Evolutionary conservation across 2,329 filamentous ascomycete genomes (phyloP).

Genomic region (Zasmidium citrigriseum): DNA sequence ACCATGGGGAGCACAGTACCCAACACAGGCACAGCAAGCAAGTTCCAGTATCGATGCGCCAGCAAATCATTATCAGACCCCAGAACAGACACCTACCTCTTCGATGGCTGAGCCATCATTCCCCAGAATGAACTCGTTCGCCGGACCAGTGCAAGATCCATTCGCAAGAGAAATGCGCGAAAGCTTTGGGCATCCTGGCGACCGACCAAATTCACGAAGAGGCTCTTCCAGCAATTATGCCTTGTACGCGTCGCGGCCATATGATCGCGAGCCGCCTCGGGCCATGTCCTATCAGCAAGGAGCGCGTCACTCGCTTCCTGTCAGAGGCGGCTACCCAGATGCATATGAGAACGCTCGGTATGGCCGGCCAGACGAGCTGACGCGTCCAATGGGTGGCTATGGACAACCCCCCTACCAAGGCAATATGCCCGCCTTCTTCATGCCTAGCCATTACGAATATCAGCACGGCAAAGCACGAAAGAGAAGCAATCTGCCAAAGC

Average conservation of each 20-base stretch:
- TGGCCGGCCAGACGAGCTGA: conserved; percentile 19
- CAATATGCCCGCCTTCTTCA: conserved; percentile 29
- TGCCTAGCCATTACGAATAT: conserved; percentile 39
- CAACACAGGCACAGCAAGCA: conserved; percentile 6
- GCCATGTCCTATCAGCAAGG: conserved; percentile 12
- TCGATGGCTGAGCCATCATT: conserved; percentile 21
- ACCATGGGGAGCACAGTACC: conserved; percentile 18
- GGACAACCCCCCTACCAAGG: conserved; percentile 23
- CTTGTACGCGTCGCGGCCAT: conserved; percentile 16
- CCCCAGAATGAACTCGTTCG: conserved; percentile 16
- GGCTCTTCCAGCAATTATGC: conserved; percentile 21
- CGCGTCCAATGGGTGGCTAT: conserved; percentile 13
- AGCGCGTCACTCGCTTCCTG: conserved; percentile 10
- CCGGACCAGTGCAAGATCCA: conserved; percentile 19
- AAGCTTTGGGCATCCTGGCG: conserved; percentile 17
- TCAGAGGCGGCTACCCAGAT: conserved; percentile 16
- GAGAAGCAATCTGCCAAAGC: conserved; percentile 40
- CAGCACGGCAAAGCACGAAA: conserved; percentile 39
- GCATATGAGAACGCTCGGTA: conserved; percentile 19
- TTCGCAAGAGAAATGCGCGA: conserved; percentile 25
- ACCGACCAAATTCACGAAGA: conserved; percentile 17
- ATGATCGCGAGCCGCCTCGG: conserved; percentile 18
- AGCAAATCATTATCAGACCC: conserved; percentile 21
- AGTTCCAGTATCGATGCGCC: conserved; percentile 13
- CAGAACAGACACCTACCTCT: conserved; percentile 24